Evolutionary conservation across 306 rosid species (phyloP), one percentile per base, ranked within the genome.

Genomic region (Glycine soja): DNA sequence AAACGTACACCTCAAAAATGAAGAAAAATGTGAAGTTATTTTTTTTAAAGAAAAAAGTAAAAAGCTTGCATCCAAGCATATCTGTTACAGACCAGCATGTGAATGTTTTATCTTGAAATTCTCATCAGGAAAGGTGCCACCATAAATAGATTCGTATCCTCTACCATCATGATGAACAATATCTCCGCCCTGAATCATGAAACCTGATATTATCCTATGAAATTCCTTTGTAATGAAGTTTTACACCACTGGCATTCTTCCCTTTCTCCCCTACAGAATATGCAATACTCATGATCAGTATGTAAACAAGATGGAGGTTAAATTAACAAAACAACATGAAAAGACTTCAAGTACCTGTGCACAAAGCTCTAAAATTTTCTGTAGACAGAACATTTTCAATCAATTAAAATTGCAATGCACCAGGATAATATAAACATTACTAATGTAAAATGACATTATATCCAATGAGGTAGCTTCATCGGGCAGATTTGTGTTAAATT

Each of bases 181-280:
- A 85, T 93, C 97, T 76, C 97, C 97, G 38, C 97, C 97, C 87
- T 93, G 94, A 90, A 91, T 87, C 89, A 91, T 46, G 32, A 93
- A 93, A 63, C 97, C 97, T 67, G 93, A 88, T 82, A 91, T 63
- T 65, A 93, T 91, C 79, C 94, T 92, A 85, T 91, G 97, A 83
- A 93, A 88, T 83, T 72, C 93, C 94, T 86, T 93, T 93, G 64
- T 91, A 91, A 72, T 85, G 92, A 72, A 93, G 92, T 61, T 76
- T 83, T 81, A 83, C 71, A 7, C 94, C 93, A 70, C 69, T 81
- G 75, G 78, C 81, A 85, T 84, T 87, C 86, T 88, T 79, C 51
- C 97, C 93, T 51, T 88, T 93, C 83, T 87, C 88, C 85, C 97
- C 97, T 88, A 58, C 52, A 79, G 56, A 52, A 18, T 59, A 65